Evolutionary conservation across 306 rosid species (phyloP).

Genomic region (Dalbergia cochinchinensis): DNA sequence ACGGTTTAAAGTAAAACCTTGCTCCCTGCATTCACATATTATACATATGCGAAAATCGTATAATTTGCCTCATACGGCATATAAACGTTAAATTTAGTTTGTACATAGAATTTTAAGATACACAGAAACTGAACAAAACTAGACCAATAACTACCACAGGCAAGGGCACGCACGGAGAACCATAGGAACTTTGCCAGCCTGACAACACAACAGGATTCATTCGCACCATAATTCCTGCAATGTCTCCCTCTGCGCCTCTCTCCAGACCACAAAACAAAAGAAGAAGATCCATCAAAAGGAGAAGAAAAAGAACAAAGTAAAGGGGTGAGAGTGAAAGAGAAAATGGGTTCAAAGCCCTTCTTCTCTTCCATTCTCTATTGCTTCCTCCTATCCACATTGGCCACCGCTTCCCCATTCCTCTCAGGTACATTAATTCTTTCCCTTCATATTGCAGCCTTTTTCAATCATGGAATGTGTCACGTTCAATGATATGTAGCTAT

Average conservation of each 20-base stretch:
- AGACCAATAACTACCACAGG: slow-evolving; percentile 6
- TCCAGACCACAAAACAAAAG: slow-evolving; percentile 26
- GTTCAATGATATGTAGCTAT: neutral
- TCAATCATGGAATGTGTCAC: neutral
- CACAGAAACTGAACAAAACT: too few relatives aligned
- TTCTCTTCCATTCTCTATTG: slow-evolving; percentile 52
- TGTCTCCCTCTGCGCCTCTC: slow-evolving; percentile 43
- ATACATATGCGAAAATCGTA: too few relatives aligned
- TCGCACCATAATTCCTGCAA: slow-evolving; percentile 57
- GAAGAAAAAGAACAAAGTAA: neutral
- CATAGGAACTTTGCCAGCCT: slow-evolving; percentile 46
- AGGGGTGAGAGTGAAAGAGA: slow-evolving; percentile 49
- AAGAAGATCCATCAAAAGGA: slow-evolving; percentile 6
- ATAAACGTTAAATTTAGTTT: too few relatives aligned
- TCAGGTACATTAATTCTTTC: slow-evolving; percentile 50
- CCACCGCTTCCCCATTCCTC: slow-evolving; percentile 62
- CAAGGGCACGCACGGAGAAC: slow-evolving; percentile 43
- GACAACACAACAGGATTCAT: slow-evolving; percentile 29
- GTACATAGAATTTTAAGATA: too few relatives aligned
- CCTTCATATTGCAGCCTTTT: neutral
- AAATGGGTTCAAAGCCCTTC: slow-evolving; percentile 67
- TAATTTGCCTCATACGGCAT: too few relatives aligned
- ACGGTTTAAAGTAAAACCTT: too few relatives aligned
- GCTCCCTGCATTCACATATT: too few relatives aligned
- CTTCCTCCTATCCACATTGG: slow-evolving; percentile 55